A percentile compares a stretch with the other conserved stretches of the same genome.
These are phyloP conservation scores for Rhodamnia argentea DNA, from an alignment of 345 rosid species.

Conservation along the genomic window DNA sequence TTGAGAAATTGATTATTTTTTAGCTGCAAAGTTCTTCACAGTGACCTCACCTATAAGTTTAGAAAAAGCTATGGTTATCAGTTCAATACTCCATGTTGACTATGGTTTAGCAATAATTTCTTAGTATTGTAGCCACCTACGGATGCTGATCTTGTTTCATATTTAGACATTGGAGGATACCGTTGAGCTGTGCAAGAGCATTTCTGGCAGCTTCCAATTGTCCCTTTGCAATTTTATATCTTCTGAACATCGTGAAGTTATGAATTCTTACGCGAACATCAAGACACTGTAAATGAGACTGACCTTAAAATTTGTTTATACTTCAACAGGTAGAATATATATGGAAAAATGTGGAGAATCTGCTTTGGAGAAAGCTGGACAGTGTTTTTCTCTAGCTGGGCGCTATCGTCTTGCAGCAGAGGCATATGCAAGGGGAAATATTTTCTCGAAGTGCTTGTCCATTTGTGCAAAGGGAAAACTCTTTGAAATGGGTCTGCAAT, in stretches of 20 bases:
- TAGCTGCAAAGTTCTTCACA: neutral
- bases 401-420: slow-evolving; percentile 23
- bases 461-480: slow-evolving; percentile 28
- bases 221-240: neutral
- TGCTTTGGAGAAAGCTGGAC: slow-evolving; percentile 28
- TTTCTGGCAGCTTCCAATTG: neutral
- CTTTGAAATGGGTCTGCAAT: slow-evolving; percentile 26
- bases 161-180: neutral
- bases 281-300: no score
- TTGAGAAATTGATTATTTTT: neutral
- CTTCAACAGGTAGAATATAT: slow-evolving; percentile 22
- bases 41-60: neutral
- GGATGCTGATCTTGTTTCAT: neutral
- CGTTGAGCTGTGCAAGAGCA: neutral
- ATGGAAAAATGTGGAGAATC: slow-evolving; percentile 26
- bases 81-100: neutral
- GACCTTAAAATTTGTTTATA: neutral
- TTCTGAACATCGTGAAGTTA: neutral
- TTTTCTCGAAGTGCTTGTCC: slow-evolving; percentile 21
- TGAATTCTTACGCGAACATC: no score
- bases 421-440: slow-evolving; percentile 20
- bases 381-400: slow-evolving; percentile 27
- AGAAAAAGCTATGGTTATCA: neutral
- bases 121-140: neutral
- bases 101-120: neutral